Percentiles rank a stretch among this genome's conserved stretches.
Evolutionary conservation across 2,329 filamentous ascomycete species (phyloP).

Genomic region (Dactylellina drechsleri): DNA sequence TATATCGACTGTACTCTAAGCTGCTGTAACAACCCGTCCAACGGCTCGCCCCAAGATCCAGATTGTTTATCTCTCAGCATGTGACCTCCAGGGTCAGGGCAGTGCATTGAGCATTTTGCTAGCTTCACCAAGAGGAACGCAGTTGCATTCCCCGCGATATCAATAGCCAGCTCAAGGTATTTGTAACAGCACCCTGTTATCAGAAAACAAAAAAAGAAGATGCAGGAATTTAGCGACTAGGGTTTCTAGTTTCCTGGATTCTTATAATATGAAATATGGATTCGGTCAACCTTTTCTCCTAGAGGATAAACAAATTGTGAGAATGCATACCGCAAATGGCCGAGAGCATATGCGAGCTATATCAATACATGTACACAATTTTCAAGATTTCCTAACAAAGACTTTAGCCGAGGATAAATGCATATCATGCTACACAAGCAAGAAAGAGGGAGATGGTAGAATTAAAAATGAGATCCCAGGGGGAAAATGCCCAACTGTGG

Average conservation of each 20-base stretch:
- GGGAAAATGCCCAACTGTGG: slow-evolving; percentile 50
- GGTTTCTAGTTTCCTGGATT: slow-evolving; percentile 40
- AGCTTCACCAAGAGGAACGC: slow-evolving; percentile 15
- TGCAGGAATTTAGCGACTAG: slow-evolving; percentile 5
- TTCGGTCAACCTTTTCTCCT: slow-evolving; percentile 21
- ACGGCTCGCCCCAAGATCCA: slow-evolving; percentile 9
- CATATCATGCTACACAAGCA: slow-evolving; percentile 26
- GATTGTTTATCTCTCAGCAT: slow-evolving; percentile 27
- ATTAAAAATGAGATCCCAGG: slow-evolving; percentile 49
- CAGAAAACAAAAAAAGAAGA: slow-evolving; percentile 15
- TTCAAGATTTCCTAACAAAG: slow-evolving; percentile 5
- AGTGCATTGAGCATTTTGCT: slow-evolving; percentile 44
- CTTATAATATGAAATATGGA: slow-evolving; percentile 33
- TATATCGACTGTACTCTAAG: slow-evolving; percentile 14
- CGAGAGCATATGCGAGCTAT: slow-evolving; percentile 26
- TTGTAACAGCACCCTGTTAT: slow-evolving; percentile 47
- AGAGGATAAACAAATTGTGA: slow-evolving; percentile 16
- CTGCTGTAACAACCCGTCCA: slow-evolving; percentile 11
- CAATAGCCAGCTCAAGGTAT: slow-evolving; percentile 16
- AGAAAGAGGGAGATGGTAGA: slow-evolving; percentile 39
- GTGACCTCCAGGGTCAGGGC: slow-evolving; percentile 35
- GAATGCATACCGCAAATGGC: slow-evolving; percentile 38
- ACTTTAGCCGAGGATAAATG: slow-evolving; percentile 55
- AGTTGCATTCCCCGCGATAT: slow-evolving; percentile 40
- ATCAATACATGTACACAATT: background rate